These are phyloP conservation scores for Chalciporus chontae DNA, from an alignment of 768 basidiomycete species.

Conservation along the genomic window DNA sequence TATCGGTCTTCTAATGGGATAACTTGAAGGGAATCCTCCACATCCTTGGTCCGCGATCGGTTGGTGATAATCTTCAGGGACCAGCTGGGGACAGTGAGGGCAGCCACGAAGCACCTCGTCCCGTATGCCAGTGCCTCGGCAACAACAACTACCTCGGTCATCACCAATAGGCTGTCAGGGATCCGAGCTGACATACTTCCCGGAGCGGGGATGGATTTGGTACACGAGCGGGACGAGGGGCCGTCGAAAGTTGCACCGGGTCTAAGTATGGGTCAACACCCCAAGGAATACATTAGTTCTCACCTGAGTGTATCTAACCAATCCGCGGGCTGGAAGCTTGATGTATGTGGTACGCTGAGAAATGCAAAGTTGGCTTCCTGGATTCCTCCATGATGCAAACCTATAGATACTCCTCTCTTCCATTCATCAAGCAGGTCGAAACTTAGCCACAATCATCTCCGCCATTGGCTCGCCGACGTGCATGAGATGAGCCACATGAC, in stretches of 20 bases:
- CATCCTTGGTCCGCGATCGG: too few species aligned
- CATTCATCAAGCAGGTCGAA: neutral
- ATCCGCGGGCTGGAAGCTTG: neutral
- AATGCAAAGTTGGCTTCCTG: neutral
- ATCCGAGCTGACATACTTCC: too few species aligned
- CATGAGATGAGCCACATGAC: neutral
- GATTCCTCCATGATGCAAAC: neutral
- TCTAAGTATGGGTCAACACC: too few species aligned
- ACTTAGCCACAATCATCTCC: neutral
- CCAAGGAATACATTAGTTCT: neutral
- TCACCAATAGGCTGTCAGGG: too few species aligned
- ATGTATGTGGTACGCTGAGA: neutral
- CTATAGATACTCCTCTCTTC: neutral
- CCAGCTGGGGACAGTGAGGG: too few species aligned
- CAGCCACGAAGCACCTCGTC: too few species aligned
- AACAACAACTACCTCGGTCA: too few species aligned
- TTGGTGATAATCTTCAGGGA: too few species aligned
- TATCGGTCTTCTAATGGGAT: too few species aligned
- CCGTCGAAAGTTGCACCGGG: neutral
- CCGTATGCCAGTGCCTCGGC: too few species aligned
- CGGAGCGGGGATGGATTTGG: too few species aligned
- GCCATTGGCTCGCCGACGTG: neutral
- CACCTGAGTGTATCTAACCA: neutral
- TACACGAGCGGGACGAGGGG: neutral
- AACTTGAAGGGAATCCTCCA: too few species aligned